Percentiles rank a stretch among this genome's conserved stretches.
These are phyloP conservation scores for Colletotrichum godetiae DNA, from an alignment of 2,329 filamentous ascomycete genomes.

Conservation along the genomic window DNA sequence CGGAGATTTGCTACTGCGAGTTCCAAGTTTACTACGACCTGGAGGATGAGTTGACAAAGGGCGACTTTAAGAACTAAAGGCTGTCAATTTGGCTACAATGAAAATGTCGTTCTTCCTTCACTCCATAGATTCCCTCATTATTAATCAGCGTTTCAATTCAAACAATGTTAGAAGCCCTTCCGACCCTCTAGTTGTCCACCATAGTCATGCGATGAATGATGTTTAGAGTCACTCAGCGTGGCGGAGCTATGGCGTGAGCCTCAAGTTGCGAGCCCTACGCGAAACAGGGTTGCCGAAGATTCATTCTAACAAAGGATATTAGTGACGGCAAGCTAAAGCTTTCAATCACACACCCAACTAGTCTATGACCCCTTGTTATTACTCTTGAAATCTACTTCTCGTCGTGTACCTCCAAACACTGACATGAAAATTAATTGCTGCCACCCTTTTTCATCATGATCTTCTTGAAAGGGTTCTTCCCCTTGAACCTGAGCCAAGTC, in stretches of 20 bases:
- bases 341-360: too few species aligned
- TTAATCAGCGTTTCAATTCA: background rate
- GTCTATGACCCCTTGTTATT: too few species aligned
- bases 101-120: background rate
- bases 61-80: constrained; percentile 31
- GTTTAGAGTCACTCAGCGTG: too few species aligned
- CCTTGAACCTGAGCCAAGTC: constrained; percentile 53
- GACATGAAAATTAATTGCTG: background rate
- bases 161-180: background rate
- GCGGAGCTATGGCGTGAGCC: too few species aligned
- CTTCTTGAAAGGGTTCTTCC: constrained; percentile 50
- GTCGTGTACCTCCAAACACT: background rate
- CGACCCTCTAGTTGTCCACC: too few species aligned
- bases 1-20: constrained; percentile 38
- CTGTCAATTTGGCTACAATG: background rate
- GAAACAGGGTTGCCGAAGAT: too few species aligned
- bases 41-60: constrained; percentile 31
- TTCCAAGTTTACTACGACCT: constrained; percentile 38
- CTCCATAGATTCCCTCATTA: background rate
- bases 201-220: too few species aligned
- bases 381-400: background rate
- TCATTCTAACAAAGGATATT: too few species aligned
- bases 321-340: too few species aligned
- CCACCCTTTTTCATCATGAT: constrained; percentile 41
- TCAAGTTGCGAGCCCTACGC: too few species aligned